A percentile compares a stretch with the other conserved stretches of the same genome.
Evolutionary conservation across 2,329 filamentous ascomycete genomes (phyloP).

Genomic region (Cytospora schulzeri): DNA sequence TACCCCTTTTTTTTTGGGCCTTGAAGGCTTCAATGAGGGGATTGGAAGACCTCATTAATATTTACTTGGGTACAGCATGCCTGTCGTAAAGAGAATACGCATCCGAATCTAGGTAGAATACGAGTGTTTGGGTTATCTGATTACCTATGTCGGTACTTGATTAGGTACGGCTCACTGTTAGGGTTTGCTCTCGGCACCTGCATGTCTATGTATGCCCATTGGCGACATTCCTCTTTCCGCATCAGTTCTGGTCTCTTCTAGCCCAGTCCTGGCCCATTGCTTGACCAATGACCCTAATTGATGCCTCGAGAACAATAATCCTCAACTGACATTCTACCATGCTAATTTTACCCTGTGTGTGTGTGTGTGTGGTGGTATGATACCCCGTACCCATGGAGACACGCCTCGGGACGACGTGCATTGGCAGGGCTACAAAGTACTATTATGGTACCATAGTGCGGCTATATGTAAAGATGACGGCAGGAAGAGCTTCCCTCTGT

Average conservation of each 20-base stretch:
- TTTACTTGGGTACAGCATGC: no score
- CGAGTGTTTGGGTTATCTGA: background rate
- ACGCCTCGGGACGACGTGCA: background rate
- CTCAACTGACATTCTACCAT: background rate
- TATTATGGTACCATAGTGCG: constrained; percentile 8
- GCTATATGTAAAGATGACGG: constrained; percentile 18
- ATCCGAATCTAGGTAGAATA: no score
- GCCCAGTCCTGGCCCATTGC: background rate
- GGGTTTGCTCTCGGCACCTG: background rate
- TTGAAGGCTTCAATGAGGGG: background rate
- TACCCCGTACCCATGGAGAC: background rate
- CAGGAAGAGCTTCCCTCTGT: constrained; percentile 15
- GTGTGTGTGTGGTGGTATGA: background rate
- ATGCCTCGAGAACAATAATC: background rate
- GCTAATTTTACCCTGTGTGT: background rate
- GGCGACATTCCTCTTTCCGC: background rate
- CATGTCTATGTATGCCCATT: background rate
- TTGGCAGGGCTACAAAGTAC: background rate
- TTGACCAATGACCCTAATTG: background rate
- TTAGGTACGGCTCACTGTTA: background rate
- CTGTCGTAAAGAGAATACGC: background rate
- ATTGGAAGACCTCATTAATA: background rate
- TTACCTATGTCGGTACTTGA: background rate
- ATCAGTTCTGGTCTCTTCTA: background rate
- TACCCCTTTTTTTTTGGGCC: background rate